phyloP scores from a whole-genome alignment of 1,139 yeast species.

The Pichia sp. region DNA sequence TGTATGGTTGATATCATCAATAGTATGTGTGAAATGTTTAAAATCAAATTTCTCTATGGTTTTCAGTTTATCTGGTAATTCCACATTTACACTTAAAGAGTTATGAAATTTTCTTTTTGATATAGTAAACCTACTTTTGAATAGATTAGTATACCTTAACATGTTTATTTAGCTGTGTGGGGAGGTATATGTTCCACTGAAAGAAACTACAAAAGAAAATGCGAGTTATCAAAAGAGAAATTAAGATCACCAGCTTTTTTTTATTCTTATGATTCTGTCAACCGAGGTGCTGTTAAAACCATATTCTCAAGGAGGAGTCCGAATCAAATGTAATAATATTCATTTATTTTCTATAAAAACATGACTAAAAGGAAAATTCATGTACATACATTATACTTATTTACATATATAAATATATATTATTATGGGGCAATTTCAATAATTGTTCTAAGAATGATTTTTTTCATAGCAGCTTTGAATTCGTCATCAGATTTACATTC shows the following conservation, averaged over 20 bases:
- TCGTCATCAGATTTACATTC: constrained; percentile 15
- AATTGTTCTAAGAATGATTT: constrained; percentile 17
- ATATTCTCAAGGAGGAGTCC: no score
- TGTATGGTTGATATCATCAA: constrained; percentile 20
- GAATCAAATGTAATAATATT: no score
- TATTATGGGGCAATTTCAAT: constrained; percentile 15
- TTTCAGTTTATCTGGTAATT: constrained; percentile 18
- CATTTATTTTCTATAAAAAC: no score
- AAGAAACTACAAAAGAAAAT: no score
- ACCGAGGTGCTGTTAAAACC: no score
- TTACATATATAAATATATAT: neutral
- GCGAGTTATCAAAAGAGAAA: no score
- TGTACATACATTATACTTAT: no score
- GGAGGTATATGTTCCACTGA: no score
- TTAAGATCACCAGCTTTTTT: no score
- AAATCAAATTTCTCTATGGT: constrained; percentile 28
- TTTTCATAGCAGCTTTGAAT: constrained; percentile 18
- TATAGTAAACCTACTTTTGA: neutral
- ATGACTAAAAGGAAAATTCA: no score
- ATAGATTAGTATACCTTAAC: neutral
- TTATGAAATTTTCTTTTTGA: neutral
- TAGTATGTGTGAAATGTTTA: constrained; percentile 31
- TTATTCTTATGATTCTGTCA: no score
- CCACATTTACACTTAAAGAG: neutral
- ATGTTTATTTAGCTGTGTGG: no score